Percentiles rank a stretch among this genome's conserved stretches.
Conservation (phyloP, 140 eudicot species). For the Eryngium alpinum region DNA sequence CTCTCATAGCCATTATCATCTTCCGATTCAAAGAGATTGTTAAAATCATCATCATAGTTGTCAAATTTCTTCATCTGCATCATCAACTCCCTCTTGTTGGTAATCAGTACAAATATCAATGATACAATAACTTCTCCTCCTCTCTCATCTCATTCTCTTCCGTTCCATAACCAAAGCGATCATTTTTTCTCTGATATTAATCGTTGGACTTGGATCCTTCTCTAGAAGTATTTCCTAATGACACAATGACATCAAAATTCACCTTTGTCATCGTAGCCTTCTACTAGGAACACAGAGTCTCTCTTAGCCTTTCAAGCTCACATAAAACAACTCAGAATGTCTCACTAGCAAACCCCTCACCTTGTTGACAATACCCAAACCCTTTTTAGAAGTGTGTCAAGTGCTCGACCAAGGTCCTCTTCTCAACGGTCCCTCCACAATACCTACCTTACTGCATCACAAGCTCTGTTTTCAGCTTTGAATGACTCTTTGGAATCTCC, state of each 20-base stretch:
- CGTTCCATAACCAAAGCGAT: conserved; percentile 43
- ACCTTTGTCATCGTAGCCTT: too few relatives aligned
- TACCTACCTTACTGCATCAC: conserved; percentile 57
- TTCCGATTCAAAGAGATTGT: conserved; percentile 20
- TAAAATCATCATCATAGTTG: conserved; percentile 36
- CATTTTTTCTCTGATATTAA: conserved; percentile 24
- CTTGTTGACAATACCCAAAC: conserved; percentile 60
- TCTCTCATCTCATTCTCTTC: conserved; percentile 43
- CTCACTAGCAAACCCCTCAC: background rate
- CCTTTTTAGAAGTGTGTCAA: conserved; percentile 63
- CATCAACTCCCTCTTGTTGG: conserved; percentile 8
- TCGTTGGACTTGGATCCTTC: conserved; percentile 38
- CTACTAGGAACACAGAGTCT: conserved; percentile 86
- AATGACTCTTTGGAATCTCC: too few relatives aligned
- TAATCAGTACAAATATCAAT: background rate
- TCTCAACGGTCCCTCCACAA: conserved; percentile 85
- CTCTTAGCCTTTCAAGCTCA: conserved; percentile 79
- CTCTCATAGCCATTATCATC: conserved; percentile 27
- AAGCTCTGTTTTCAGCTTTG: conserved; percentile 90
- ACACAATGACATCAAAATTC: too few relatives aligned
- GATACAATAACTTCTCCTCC: conserved; percentile 18
- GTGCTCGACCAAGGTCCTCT: conserved; percentile 81
- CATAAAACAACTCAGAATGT: conserved; percentile 73
- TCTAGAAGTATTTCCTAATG: conserved; percentile 32
- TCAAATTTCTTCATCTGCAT: conserved; percentile 1